Evolutionary conservation across 2,329 filamentous ascomycete species (phyloP).

Genomic region (Calonectria pteridis): DNA sequence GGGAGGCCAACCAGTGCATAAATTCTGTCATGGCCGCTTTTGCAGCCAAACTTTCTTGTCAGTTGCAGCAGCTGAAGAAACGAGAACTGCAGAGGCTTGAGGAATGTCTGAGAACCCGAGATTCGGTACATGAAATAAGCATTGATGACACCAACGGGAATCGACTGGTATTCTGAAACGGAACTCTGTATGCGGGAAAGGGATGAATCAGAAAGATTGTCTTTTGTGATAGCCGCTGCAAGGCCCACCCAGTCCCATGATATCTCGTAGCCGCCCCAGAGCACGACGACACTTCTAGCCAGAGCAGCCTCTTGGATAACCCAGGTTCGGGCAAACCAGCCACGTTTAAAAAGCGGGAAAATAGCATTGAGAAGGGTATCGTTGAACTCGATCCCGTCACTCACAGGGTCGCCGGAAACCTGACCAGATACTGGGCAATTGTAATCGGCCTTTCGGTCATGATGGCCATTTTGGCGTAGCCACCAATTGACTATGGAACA

Average conservation of each 20-base stretch:
- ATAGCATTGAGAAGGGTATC: neutral
- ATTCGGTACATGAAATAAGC: slow-evolving; percentile 5
- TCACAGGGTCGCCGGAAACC: neutral
- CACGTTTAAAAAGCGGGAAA: neutral
- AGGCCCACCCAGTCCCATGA: neutral
- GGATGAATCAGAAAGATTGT: neutral
- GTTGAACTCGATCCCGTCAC: neutral
- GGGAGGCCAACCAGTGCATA: neutral
- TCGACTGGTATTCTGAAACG: neutral
- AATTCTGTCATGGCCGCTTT: neutral
- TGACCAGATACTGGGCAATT: neutral
- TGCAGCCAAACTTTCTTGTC: neutral
- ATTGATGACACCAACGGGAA: neutral
- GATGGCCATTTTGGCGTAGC: neutral
- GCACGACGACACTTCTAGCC: neutral
- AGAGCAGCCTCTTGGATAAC: neutral
- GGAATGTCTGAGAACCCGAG: neutral
- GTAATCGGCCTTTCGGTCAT: neutral
- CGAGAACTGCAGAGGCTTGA: neutral
- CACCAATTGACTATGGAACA: neutral
- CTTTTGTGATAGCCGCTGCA: neutral
- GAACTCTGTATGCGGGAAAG: neutral
- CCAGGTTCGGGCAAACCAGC: neutral
- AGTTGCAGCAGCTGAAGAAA: neutral
- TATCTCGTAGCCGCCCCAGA: slow-evolving; percentile 4